phyloP scores from a whole-genome alignment of 2,329 filamentous ascomycete species.

The Fusarium sp. region DNA sequence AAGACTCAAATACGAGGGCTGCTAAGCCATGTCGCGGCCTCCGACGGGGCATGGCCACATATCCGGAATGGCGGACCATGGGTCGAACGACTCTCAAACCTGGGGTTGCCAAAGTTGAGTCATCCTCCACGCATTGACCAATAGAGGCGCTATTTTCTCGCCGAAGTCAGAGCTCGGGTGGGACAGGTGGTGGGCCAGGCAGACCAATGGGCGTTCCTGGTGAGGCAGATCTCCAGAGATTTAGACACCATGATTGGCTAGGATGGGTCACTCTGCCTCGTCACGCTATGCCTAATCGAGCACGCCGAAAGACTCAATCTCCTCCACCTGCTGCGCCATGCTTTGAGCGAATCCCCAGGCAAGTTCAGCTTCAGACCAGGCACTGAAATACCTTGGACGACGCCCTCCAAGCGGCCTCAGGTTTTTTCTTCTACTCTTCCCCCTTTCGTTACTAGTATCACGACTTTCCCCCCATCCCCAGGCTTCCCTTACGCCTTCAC shows the following conservation, averaged over 20 bases:
- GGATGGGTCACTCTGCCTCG: not conserved
- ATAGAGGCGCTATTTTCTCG: slow-evolving; percentile 47
- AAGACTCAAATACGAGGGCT: slow-evolving; percentile 4
- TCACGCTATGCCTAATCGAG: slow-evolving; percentile 54
- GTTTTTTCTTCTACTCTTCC: slow-evolving; percentile 42
- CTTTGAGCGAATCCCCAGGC: slow-evolving; percentile 27
- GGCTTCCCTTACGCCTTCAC: not conserved
- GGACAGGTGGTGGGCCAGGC: slow-evolving; percentile 41
- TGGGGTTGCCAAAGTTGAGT: slow-evolving; percentile 49
- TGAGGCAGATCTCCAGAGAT: slow-evolving; percentile 20
- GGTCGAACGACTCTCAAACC: slow-evolving; percentile 35
- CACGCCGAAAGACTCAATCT: slow-evolving; percentile 60
- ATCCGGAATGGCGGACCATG: slow-evolving; percentile 10
- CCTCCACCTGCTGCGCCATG: slow-evolving; percentile 49
- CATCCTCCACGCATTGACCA: slow-evolving; percentile 50
- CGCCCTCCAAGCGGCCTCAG: slow-evolving; percentile 51
- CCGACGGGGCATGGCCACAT: slow-evolving; percentile 6
- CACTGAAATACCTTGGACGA: slow-evolving; percentile 53
- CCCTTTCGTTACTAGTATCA: slow-evolving; percentile 21
- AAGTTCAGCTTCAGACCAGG: slow-evolving; percentile 39
- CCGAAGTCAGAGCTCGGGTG: slow-evolving; percentile 50
- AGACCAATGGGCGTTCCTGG: slow-evolving; percentile 44
- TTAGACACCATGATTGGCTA: slow-evolving; percentile 45
- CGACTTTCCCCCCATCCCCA: slow-evolving; percentile 13
- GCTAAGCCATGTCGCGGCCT: slow-evolving; percentile 7